Base-by-base conservation (phyloP, 2,329 filamentous ascomycete species). In the Alternaria sp. region DNA sequence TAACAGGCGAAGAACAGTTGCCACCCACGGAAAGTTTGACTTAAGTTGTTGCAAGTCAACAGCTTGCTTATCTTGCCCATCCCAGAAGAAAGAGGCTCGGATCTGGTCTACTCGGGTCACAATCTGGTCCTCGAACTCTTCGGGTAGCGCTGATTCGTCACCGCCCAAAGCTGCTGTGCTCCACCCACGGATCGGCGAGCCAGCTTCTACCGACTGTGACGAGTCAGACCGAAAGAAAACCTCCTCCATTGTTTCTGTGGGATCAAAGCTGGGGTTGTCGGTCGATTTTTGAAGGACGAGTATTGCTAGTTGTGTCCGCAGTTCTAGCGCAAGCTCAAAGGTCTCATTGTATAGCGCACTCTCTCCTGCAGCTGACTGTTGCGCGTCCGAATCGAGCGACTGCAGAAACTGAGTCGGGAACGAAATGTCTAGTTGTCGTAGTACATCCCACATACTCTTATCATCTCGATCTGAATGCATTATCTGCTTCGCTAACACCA, bases 251-350 rank as follows among this genome's bases (percentile, higher is more conserved):
- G 81, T 69, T 10, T 73, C 69, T 12, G 81, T 72, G 5, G 84
- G 81, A 63, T 83, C 71, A 50, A 81, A 84, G 9, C 66, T 67
- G 2, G 67, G 63, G 26, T 78, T 63, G 15, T 76, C 60, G 28
- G 77, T 66, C 8, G 76, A 73, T 10, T 72, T 73, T 44, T 79
- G 72, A 5, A 86, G 70, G 6, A 79, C 72, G n/a, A 79, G 65
- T 44, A 88, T 83, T n/a, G 84, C 77, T 11, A 82, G 78, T 65
- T 89, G 87, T 3, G 86, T 88, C 3, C 86, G 83, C 21, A 89
- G 79, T 7, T 86, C 84, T 7, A 89, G 72, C 2, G 81, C 84
- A 21, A 88, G 66, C 4, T 82, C 71, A 59, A 87, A 84, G 0
- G 84, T 86, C 46, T 81, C 67, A 55, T 81, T 52, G 12, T 78